Evolutionary conservation across 305 asterid genomes (phyloP).

Genomic region (Fraxinus sp.): DNA sequence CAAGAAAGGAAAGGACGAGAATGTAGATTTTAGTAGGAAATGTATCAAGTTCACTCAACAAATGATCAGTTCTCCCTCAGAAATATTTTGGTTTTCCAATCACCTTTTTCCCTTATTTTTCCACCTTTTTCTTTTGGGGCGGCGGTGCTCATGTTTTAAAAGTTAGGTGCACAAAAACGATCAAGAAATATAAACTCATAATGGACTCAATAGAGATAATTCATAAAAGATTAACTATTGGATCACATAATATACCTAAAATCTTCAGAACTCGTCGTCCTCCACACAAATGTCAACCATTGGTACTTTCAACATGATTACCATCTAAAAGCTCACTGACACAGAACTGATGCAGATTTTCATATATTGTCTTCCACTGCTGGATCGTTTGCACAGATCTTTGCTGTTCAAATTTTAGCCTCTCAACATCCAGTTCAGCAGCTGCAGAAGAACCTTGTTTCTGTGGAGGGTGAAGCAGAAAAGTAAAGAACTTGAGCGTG

Average conservation of each 20-base stretch:
- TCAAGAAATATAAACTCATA: background rate
- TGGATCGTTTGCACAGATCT: conserved; percentile 58
- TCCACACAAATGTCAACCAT: conserved; percentile 11
- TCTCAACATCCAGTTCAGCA: conserved; percentile 65
- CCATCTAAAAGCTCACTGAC: conserved; percentile 64
- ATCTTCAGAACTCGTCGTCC: background rate
- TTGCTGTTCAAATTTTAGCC: conserved; percentile 51
- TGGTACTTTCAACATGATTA: conserved; percentile 33
- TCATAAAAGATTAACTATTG: background rate
- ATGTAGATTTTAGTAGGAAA: background rate
- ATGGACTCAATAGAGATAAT: background rate
- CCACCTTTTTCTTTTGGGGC: background rate
- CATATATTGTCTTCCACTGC: conserved; percentile 59
- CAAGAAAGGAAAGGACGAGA: background rate
- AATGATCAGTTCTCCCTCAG: background rate
- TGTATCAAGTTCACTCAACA: background rate
- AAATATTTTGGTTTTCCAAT: background rate
- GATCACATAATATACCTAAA: conserved; percentile 3
- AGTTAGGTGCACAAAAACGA: background rate
- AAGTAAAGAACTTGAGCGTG: conserved; percentile 10
- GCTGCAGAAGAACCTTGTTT: conserved; percentile 77
- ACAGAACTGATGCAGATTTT: conserved; percentile 61
- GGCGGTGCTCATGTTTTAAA: background rate
- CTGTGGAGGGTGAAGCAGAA: conserved; percentile 33
- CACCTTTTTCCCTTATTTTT: background rate